These are phyloP conservation scores for Cephaloascus fragrans DNA, from an alignment of 805 yeast genomes.

Conservation along the genomic window DNA sequence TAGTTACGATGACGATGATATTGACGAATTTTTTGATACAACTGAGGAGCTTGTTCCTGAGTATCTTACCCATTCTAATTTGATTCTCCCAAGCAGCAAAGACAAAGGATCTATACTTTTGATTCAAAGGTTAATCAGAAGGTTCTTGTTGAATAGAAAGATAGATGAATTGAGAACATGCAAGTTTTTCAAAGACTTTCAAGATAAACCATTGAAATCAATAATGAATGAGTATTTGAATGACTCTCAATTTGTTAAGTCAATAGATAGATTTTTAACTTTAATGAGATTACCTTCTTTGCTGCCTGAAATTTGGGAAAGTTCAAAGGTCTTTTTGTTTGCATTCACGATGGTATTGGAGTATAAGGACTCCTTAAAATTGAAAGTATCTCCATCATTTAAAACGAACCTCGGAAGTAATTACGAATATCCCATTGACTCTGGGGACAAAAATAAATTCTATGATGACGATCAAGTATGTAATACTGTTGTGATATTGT, in stretches of 20 bases:
- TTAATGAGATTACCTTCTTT: neutral
- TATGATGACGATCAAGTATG: neutral
- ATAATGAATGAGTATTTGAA: neutral
- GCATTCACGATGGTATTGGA: constrained; percentile 13
- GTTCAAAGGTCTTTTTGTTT: constrained; percentile 8
- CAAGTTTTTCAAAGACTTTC: neutral
- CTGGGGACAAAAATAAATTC: neutral
- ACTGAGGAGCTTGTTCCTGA: neutral
- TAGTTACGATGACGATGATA: neutral
- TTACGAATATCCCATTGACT: constrained; percentile 1
- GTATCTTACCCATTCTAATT: no score
- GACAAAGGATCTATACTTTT: neutral
- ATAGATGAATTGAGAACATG: neutral
- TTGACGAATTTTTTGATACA: neutral
- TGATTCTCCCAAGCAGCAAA: no score
- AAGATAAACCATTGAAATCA: neutral
- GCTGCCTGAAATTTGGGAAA: neutral
- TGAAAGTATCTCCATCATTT: constrained; percentile 12
- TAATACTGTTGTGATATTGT: constrained; percentile 11
- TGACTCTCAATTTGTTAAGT: neutral
- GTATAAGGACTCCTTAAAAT: constrained; percentile 7
- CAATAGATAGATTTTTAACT: neutral
- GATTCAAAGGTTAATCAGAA: neutral
- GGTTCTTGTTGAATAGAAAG: neutral
- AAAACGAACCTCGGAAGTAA: constrained; percentile 10